A percentile compares a stretch with the other conserved stretches of the same genome.
phyloP scores from a whole-genome alignment of 2,329 filamentous ascomycete genomes.

The Apiospora marii region DNA sequence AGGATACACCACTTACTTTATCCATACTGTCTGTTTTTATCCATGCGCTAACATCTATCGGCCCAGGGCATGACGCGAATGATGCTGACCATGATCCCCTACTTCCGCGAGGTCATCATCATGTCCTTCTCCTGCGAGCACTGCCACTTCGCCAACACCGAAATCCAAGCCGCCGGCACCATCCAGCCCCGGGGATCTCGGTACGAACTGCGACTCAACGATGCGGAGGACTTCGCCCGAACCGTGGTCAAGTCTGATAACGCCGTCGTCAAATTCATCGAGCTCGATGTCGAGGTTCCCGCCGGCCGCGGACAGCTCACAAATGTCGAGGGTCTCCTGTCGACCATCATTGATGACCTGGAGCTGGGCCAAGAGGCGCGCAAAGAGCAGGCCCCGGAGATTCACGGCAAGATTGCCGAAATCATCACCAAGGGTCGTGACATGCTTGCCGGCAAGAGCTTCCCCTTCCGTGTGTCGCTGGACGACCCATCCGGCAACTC shows the following conservation, averaged over 20 bases:
- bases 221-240: slow-evolving; percentile 77
- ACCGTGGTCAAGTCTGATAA: slow-evolving; percentile 94
- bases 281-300: slow-evolving; percentile 92
- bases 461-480: slow-evolving; percentile 87
- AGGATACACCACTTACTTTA: slow-evolving; percentile 32
- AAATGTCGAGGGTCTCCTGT: slow-evolving; percentile 89
- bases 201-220: slow-evolving; percentile 82
- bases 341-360: slow-evolving; percentile 80
- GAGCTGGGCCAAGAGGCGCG: slow-evolving; percentile 83
- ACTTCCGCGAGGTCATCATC: slow-evolving; percentile 96
- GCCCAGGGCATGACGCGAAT: slow-evolving; percentile 81
- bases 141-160: slow-evolving; percentile 89
- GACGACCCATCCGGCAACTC: slow-evolving; percentile 96
- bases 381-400: slow-evolving; percentile 78
- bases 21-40: neutral
- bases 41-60: slow-evolving; percentile 12
- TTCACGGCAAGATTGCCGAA: slow-evolving; percentile 78
- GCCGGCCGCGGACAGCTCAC: slow-evolving; percentile 89
- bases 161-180: slow-evolving; percentile 89
- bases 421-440: slow-evolving; percentile 77
- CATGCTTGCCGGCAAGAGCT: slow-evolving; percentile 79
- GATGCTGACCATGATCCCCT: slow-evolving; percentile 90
- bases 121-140: slow-evolving; percentile 96
- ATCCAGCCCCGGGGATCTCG: slow-evolving; percentile 89
- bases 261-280: slow-evolving; percentile 85